Evolutionary conservation across 2,329 filamentous ascomycete genomes (phyloP), one percentile per base, ranked within the genome.

Genomic region (Cryoendolithus antarcticus): DNA sequence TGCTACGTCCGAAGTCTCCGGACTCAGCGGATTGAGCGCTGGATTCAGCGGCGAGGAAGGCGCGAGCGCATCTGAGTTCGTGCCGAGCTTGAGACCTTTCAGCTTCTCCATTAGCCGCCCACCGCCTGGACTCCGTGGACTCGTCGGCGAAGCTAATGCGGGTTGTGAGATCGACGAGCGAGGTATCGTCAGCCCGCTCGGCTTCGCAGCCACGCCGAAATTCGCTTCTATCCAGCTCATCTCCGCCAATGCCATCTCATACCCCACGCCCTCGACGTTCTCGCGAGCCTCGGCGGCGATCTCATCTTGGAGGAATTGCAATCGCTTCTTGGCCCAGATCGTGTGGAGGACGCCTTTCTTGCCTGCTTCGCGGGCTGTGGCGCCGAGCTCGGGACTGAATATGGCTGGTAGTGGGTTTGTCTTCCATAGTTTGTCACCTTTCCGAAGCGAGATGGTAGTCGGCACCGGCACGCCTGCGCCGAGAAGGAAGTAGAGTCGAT

Each of bases 331-430:
- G 11, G 84, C 88, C 86, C 88, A 95, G 42, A 89, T 77, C 2
- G 85, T 93, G 56, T 93, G 88, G 43, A 94, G 62, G 2, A 93
- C 84, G 2, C 86, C 86, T 46, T 84, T 82, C 51, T 79, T 78
- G 5, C 84, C 83, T 0, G 77, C 74, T 11, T 77, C 67, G 15
- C 74, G 70, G 9, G 75, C 74, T 13, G 75, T 80, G 3, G 73
- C 71, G 1, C 82, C 80, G 15, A 93, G 66, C 43, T 81, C 80
- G 0, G 80, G 75, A 1, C 84, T 80, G 54, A 89, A 94, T 48
- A 94, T 89, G 24, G 86, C 86, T 0, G 86, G 86, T 36, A 93
- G 67, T 1, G 86, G 84, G 54, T 88, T 88, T 9, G 86, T 78
- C 32, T 73, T 69, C 54, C 79, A 70, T 1, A 66, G 62, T 42